Conservation (phyloP, 495 filamentous ascomycete species). For the Lophium mytilinum region DNA sequence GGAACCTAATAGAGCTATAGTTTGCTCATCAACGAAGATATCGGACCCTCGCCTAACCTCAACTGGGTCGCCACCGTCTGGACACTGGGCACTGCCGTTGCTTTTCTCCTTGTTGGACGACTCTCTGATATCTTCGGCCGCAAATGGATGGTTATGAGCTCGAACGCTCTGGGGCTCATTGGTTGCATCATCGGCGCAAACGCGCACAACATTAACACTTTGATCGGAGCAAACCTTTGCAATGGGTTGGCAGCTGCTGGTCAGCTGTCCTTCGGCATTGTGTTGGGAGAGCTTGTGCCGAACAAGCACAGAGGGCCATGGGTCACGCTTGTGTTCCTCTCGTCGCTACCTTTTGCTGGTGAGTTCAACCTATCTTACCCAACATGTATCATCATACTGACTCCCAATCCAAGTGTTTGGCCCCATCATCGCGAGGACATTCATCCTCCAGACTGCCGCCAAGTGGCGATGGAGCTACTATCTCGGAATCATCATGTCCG, state of each 20-base stretch:
- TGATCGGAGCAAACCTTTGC: slow-evolving; percentile 28
- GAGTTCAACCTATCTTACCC: not conserved
- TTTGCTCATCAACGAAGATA: slow-evolving; percentile 23
- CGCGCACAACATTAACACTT: slow-evolving; percentile 23
- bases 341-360: slow-evolving; percentile 22
- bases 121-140: slow-evolving; percentile 33
- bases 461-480: slow-evolving; percentile 62
- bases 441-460: slow-evolving; percentile 22
- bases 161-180: slow-evolving; percentile 21
- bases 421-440: slow-evolving; percentile 26
- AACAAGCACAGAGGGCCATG: slow-evolving; percentile 27
- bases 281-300: slow-evolving; percentile 28
- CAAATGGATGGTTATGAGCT: slow-evolving; percentile 27
- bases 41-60: slow-evolving; percentile 19
- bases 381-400: not conserved
- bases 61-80: slow-evolving; percentile 28
- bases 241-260: slow-evolving; percentile 28
- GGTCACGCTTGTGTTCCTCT: slow-evolving; percentile 21
- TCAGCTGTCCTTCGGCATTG: slow-evolving; percentile 34
- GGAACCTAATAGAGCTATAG: slow-evolving; percentile 6
- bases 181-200: slow-evolving; percentile 27
- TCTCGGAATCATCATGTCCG: slow-evolving; percentile 57
- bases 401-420: slow-evolving; percentile 22
- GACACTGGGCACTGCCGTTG: slow-evolving; percentile 25
- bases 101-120: slow-evolving; percentile 25